Conservation (phyloP, 345 rosid genomes). For the Eucalyptus erythrocorys region DNA sequence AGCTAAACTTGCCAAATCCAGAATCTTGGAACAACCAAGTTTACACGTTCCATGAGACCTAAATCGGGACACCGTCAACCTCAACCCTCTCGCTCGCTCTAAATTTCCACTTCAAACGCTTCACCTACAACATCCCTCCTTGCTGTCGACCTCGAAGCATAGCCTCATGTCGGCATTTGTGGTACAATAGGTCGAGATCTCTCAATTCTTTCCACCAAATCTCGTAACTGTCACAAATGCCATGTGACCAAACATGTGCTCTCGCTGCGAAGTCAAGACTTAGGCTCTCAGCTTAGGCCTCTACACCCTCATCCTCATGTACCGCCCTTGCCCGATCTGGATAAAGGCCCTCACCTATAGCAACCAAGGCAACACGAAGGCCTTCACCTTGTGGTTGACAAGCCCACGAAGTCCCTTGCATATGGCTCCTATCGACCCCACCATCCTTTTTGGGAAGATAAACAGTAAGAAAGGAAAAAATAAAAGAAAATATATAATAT, state of each 20-base stretch:
- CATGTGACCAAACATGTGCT: conserved; percentile 52
- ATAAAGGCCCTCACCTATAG: neutral
- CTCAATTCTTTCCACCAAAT: conserved; percentile 53
- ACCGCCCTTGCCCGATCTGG: neutral
- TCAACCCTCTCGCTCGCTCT: conserved; percentile 70
- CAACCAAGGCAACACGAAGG: neutral
- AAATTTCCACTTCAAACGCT: conserved; percentile 73
- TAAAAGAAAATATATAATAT: neutral
- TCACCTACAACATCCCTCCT: conserved; percentile 37
- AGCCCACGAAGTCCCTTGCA: neutral
- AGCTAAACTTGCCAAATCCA: neutral
- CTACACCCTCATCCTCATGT: neutral
- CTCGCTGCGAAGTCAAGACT: conserved; percentile 44
- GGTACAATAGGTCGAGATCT: conserved; percentile 51
- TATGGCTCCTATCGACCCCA: neutral
- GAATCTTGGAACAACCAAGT: conserved; percentile 58
- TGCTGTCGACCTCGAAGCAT: conserved; percentile 33
- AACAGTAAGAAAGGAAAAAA: neutral
- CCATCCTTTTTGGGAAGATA: neutral
- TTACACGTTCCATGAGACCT: conserved; percentile 80
- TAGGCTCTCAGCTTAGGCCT: conserved; percentile 14
- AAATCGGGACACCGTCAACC: conserved; percentile 51
- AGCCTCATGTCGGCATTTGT: conserved; percentile 41
- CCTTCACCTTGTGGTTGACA: neutral
- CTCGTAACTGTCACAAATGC: conserved; percentile 40